Evolutionary conservation across 2,329 filamentous ascomycete species (phyloP).

Genomic region (Fusarium devonianum): DNA sequence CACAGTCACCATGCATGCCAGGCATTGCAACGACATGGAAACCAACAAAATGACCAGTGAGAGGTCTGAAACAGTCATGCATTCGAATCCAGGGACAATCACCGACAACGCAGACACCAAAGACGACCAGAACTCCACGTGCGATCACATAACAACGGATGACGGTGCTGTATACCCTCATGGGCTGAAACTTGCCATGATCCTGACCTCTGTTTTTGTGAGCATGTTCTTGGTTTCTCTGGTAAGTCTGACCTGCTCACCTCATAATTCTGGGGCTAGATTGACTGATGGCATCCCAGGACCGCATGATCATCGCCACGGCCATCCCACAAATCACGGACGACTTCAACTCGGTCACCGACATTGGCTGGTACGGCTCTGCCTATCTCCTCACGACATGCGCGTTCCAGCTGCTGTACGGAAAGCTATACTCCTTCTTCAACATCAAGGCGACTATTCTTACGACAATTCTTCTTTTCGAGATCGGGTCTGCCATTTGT

Average conservation of each 20-base stretch:
- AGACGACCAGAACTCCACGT: background rate
- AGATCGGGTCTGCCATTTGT: slow-evolving; percentile 45
- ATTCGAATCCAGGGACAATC: background rate
- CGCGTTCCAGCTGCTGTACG: slow-evolving; percentile 48
- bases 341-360: slow-evolving; percentile 41
- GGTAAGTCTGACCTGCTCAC: background rate
- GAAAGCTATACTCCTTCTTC: slow-evolving; percentile 53
- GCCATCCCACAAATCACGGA: slow-evolving; percentile 45
- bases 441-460: slow-evolving; percentile 39
- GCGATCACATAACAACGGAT: background rate
- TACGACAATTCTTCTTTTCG: slow-evolving; percentile 35
- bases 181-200: background rate
- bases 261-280: background rate
- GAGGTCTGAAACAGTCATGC: too few relatives aligned
- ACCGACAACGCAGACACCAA: background rate
- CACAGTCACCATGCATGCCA: too few relatives aligned
- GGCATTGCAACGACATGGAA: too few relatives aligned
- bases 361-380: slow-evolving; percentile 45
- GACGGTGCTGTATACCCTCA: background rate
- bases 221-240: slow-evolving; percentile 19
- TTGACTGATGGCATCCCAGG: slow-evolving; percentile 27
- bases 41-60: too few relatives aligned
- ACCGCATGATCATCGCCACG: slow-evolving; percentile 49
- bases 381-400: slow-evolving; percentile 50
- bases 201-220: slow-evolving; percentile 5